Percentiles rank a stretch among this genome's conserved stretches.
phyloP scores from a whole-genome alignment of 2,329 filamentous ascomycete species.

The Emmonsia crescens region DNA sequence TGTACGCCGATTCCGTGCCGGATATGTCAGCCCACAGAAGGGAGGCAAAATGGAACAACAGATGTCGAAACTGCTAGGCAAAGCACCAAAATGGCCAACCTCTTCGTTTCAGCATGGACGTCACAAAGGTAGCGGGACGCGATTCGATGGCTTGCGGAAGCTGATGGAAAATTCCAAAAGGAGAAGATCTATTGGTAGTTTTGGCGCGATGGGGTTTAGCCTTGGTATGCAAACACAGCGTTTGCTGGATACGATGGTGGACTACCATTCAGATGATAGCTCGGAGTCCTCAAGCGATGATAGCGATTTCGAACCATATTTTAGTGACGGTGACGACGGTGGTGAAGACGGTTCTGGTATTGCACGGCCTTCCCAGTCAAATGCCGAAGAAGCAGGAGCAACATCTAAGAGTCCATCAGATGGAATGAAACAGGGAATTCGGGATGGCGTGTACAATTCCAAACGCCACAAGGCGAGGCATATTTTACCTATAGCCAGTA shows the following conservation, averaged over 20 bases:
- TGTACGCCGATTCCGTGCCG: slow-evolving; percentile 42
- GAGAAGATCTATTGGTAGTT: slow-evolving; percentile 37
- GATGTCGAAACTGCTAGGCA: slow-evolving; percentile 26
- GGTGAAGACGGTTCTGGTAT: slow-evolving; percentile 12
- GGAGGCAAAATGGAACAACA: slow-evolving; percentile 12
- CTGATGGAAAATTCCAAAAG: slow-evolving; percentile 52
- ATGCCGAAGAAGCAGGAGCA: not conserved
- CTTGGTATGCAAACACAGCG: slow-evolving; percentile 68
- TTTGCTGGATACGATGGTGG: slow-evolving; percentile 52
- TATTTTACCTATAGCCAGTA: not conserved
- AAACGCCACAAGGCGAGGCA: not conserved
- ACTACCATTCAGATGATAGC: slow-evolving; percentile 36
- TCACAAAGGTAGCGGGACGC: slow-evolving; percentile 30
- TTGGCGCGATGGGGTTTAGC: slow-evolving; percentile 48
- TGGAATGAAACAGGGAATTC: not conserved
- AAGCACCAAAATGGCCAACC: slow-evolving; percentile 41
- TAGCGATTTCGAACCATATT: slow-evolving; percentile 33
- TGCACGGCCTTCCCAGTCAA: not conserved
- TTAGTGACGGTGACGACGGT: slow-evolving; percentile 27
- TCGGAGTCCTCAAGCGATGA: slow-evolving; percentile 34
- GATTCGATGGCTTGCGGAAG: slow-evolving; percentile 50
- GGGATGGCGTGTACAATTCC: not conserved
- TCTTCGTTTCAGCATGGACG: slow-evolving; percentile 42
- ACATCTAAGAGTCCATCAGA: not conserved
- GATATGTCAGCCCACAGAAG: slow-evolving; percentile 13